These are phyloP conservation scores for Aspergillus ustus DNA, from an alignment of 2,329 filamentous ascomycete genomes.

Conservation along the genomic window DNA sequence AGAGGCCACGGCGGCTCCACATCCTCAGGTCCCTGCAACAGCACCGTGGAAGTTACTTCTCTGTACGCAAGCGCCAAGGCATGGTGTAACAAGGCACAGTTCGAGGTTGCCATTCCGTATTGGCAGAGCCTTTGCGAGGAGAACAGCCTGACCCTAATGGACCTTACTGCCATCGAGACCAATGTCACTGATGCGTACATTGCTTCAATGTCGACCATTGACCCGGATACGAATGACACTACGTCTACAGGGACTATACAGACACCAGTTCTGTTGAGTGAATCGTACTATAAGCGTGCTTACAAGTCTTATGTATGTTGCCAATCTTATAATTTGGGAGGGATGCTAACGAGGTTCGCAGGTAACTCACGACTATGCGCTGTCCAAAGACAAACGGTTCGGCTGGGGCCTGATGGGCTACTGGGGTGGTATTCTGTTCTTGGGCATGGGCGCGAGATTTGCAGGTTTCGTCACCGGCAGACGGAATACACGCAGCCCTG, in stretches of 20 bases:
- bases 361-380: constrained; percentile 22
- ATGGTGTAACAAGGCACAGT: constrained; percentile 11
- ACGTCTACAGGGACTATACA: constrained; percentile 11
- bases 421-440: constrained; percentile 19
- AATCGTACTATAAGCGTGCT: constrained; percentile 18
- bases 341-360: background rate
- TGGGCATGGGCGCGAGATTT: constrained; percentile 16
- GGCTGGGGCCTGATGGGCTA: constrained; percentile 25
- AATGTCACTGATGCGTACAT: constrained; percentile 14
- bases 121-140: constrained; percentile 12
- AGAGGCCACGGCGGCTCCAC: background rate
- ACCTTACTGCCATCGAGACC: background rate
- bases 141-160: constrained; percentile 1
- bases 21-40: background rate
- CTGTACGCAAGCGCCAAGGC: constrained; percentile 16
- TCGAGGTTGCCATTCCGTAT: constrained; percentile 6
- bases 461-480: background rate
- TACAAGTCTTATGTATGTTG: constrained; percentile 13
- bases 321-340: background rate
- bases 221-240: constrained; percentile 12
- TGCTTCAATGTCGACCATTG: constrained; percentile 4
- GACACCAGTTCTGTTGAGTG: constrained; percentile 7
- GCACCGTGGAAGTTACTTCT: constrained; percentile 3
- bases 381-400: constrained; percentile 16
- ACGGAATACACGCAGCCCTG: background rate